phyloP scores from a whole-genome alignment of 2,329 filamentous ascomycete genomes.

The Alternaria rosae region DNA sequence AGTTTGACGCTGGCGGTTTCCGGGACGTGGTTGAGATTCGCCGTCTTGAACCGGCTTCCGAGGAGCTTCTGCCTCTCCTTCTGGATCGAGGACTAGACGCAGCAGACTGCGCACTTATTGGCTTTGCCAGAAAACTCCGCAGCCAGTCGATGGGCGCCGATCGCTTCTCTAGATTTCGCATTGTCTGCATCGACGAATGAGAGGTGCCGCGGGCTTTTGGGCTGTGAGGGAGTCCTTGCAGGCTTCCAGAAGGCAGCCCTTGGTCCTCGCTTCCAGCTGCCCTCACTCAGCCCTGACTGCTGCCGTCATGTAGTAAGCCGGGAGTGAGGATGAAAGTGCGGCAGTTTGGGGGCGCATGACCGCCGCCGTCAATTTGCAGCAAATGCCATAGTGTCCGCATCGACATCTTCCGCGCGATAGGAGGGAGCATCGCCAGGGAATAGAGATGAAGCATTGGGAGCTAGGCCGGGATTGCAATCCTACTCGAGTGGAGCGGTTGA shows the following conservation, averaged over 20 bases:
- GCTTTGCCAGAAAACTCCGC: not conserved
- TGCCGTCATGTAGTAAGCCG: conserved; percentile 1
- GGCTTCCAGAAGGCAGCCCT: conserved; percentile 8
- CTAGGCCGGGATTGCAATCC: not conserved
- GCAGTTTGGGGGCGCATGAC: not conserved
- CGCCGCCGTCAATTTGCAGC: not conserved
- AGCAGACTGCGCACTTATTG: not conserved
- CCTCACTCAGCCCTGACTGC: not conserved
- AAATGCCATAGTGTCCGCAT: not conserved
- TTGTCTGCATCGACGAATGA: not conserved
- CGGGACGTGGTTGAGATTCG: not conserved
- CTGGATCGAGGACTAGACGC: conserved; percentile 7
- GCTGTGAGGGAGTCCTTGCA: not conserved
- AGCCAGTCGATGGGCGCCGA: not conserved
- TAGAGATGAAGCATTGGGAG: not conserved
- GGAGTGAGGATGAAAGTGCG: not conserved
- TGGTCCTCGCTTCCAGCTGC: not conserved
- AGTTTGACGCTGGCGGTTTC: conserved; percentile 3
- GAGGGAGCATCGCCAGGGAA: conserved; percentile 1
- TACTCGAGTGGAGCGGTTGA: conserved; percentile 5
- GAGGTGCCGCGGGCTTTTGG: conserved; percentile 1
- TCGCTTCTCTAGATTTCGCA: conserved; percentile 3
- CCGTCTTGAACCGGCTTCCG: not conserved
- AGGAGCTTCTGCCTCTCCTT: conserved; percentile 1
- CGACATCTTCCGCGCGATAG: not conserved